Evolutionary conservation across 208 protist genomes (phyloP).

Genomic region (Borovskyia barvae): DNA sequence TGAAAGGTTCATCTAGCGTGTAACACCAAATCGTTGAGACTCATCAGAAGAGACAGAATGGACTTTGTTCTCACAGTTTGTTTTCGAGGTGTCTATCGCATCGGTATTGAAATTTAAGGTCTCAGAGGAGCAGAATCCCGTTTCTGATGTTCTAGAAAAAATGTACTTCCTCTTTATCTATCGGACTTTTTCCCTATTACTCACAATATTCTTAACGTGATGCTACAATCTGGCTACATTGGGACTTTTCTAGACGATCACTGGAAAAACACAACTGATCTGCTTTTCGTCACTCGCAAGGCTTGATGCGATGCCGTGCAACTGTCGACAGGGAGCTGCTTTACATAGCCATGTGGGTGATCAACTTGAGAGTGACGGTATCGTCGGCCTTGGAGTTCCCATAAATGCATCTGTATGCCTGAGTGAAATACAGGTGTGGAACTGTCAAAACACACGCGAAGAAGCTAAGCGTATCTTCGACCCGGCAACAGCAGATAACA

Average conservation of each 20-base stretch:
- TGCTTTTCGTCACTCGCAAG: conserved; percentile 6
- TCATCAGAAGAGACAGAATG: too few relatives aligned
- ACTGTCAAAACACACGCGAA: conserved; percentile 38
- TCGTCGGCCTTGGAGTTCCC: conserved; percentile 61
- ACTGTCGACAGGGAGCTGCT: conserved; percentile 70
- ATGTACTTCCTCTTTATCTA: too few relatives aligned
- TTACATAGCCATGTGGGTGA: conserved; percentile 80
- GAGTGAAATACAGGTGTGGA: conserved; percentile 66
- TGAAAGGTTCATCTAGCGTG: too few relatives aligned
- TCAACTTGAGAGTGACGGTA: conserved; percentile 53
- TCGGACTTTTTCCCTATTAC: too few relatives aligned
- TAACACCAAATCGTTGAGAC: too few relatives aligned
- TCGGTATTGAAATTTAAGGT: too few relatives aligned
- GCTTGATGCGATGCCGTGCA: conserved; percentile 69
- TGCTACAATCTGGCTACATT: not conserved
- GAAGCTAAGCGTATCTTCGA: conserved; percentile 63
- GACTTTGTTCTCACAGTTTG: too few relatives aligned
- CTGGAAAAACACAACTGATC: not conserved
- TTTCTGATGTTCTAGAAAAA: too few relatives aligned
- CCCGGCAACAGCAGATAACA: conserved; percentile 40
- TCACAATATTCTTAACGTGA: conserved; percentile 1
- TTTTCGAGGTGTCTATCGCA: too few relatives aligned
- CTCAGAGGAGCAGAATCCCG: too few relatives aligned
- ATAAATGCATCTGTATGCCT: conserved; percentile 75
- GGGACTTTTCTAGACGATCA: too few relatives aligned